These are phyloP conservation scores for Miscanthus sacchariflorus DNA, from an alignment of 202 grass and related monocot species.

Conservation along the genomic window DNA sequence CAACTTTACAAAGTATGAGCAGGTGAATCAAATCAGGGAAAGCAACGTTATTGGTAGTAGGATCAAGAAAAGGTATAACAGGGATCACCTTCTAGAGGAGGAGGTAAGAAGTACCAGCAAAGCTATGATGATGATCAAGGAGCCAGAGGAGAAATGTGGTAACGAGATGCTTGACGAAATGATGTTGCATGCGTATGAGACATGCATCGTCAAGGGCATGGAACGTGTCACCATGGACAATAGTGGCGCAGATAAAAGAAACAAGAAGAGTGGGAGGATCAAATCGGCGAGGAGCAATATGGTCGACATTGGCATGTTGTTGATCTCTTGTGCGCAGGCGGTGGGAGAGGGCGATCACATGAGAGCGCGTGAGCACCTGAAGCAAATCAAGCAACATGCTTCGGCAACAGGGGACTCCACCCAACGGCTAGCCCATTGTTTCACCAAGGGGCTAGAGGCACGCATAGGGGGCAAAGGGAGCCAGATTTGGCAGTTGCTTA, in stretches of 20 bases:
- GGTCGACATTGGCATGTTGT: slow-evolving; percentile 50
- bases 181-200: neutral
- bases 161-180: slow-evolving; percentile 33
- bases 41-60: neutral
- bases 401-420: slow-evolving; percentile 53
- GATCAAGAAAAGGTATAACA: slow-evolving; percentile 36
- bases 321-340: slow-evolving; percentile 49
- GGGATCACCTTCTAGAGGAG: slow-evolving; percentile 16
- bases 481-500: slow-evolving; percentile 47
- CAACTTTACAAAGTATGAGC: neutral
- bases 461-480: slow-evolving; percentile 63
- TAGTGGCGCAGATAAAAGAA: neutral
- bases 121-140: too few species aligned
- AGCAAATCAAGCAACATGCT: slow-evolving; percentile 61
- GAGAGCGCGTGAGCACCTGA: slow-evolving; percentile 46
- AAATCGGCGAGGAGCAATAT: slow-evolving; percentile 3
- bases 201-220: slow-evolving; percentile 23
- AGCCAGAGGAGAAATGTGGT: too few species aligned
- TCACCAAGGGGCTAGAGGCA: slow-evolving; percentile 54
- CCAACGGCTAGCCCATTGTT: slow-evolving; percentile 68
- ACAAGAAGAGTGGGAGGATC: neutral
- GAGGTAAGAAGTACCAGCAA: slow-evolving; percentile 19
- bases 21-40: neutral
- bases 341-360: slow-evolving; percentile 46
- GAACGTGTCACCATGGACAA: slow-evolving; percentile 18